Evolutionary conservation across 2,329 filamentous ascomycete species (phyloP).

Genomic region (Venturia oleaginea): DNA sequence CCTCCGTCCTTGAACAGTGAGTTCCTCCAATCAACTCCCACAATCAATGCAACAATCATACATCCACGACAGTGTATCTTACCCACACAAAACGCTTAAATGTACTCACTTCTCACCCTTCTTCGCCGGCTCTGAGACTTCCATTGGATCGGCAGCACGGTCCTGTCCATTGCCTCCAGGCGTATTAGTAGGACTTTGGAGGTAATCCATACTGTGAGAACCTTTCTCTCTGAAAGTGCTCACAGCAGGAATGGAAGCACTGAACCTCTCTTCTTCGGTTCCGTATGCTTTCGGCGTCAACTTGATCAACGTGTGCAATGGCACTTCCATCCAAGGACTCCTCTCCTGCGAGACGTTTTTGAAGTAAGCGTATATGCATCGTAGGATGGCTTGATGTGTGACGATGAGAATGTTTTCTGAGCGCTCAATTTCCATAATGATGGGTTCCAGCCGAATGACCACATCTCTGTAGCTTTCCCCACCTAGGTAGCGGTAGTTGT

Average conservation of each 20-base stretch:
- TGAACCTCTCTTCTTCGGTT: conserved; percentile 79
- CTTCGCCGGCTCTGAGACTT: not conserved
- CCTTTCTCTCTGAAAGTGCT: conserved; percentile 95
- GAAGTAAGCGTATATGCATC: conserved; percentile 98
- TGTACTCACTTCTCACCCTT: not conserved
- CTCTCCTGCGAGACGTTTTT: conserved; percentile 92
- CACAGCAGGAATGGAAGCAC: conserved; percentile 88
- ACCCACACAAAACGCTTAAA: not conserved
- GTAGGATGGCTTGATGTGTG: conserved; percentile 90
- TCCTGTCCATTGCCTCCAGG: conserved; percentile 10
- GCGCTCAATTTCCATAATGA: conserved; percentile 98
- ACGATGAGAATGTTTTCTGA: conserved; percentile 97
- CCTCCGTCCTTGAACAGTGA: not conserved
- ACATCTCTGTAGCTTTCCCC: conserved; percentile 95
- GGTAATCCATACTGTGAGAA: conserved; percentile 72
- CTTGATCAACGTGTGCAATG: conserved; percentile 92
- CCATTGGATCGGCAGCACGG: not conserved
- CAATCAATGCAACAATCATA: not conserved
- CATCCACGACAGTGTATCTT: not conserved
- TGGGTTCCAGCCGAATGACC: conserved; percentile 92
- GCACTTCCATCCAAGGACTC: conserved; percentile 98
- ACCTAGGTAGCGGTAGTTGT: conserved; percentile 97
- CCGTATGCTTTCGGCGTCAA: conserved; percentile 90
- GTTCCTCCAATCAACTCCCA: too few relatives aligned
- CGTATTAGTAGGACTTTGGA: conserved; percentile 30